phyloP scores from a whole-genome alignment of 2,329 filamentous ascomycete genomes.

The Tympanopsis confertula region DNA sequence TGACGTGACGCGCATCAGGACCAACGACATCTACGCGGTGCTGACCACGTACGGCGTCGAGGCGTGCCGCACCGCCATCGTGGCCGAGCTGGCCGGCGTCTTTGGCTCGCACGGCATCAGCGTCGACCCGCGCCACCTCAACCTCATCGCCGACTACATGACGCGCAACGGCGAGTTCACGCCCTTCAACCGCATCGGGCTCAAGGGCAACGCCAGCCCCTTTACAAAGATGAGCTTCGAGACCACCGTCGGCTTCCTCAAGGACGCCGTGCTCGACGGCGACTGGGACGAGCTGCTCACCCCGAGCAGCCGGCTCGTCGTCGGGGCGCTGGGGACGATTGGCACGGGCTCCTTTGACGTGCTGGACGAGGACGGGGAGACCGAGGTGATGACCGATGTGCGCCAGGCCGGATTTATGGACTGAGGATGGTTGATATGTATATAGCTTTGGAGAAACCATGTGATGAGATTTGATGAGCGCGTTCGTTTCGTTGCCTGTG shows the following conservation, averaged over 20 bases:
- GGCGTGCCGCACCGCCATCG: constrained; percentile 76
- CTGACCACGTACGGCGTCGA: constrained; percentile 83
- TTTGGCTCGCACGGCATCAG: constrained; percentile 85
- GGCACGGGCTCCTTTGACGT: constrained; percentile 92
- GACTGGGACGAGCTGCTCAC: constrained; percentile 82
- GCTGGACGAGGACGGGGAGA: constrained; percentile 39
- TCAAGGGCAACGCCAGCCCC: constrained; percentile 74
- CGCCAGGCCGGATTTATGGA: not conserved
- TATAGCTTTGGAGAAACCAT: not conserved
- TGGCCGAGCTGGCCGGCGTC: constrained; percentile 72
- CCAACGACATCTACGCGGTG: constrained; percentile 85
- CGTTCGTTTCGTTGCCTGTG: too few species aligned
- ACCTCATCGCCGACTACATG: constrained; percentile 95
- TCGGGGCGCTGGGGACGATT: constrained; percentile 69
- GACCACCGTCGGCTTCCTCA: constrained; percentile 87
- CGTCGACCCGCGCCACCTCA: constrained; percentile 84
- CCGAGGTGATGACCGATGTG: not conserved
- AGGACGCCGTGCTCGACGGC: constrained; percentile 79
- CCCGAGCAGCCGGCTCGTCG: constrained; percentile 78
- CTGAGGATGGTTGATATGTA: not conserved
- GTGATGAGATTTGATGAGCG: not conserved
- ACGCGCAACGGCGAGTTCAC: constrained; percentile 83
- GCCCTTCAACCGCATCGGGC: constrained; percentile 82
- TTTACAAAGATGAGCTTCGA: constrained; percentile 99
- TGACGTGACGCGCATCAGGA: constrained; percentile 74